Evolutionary conservation across 1,284 basidiomycete species (phyloP), one percentile per base, ranked within the genome.

Genomic region (Ganoderma boninense): DNA sequence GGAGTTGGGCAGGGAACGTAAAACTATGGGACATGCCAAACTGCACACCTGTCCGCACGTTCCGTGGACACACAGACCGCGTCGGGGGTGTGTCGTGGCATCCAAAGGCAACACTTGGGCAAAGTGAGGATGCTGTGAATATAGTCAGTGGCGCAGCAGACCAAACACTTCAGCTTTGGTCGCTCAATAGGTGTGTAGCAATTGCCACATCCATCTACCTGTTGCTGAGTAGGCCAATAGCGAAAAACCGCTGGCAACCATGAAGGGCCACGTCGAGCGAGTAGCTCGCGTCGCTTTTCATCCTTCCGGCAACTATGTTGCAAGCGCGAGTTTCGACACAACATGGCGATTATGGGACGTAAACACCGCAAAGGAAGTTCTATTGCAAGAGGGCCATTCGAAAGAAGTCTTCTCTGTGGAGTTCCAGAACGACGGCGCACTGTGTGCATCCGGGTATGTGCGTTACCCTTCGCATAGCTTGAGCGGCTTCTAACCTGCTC

Each of bases 321-420:
- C 94, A 0, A 97, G 96, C 71, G 97, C 97, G 0, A 96, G 96
- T 69, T 99, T 97, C 77, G 98, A 99, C 81, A 98, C 96, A 4
- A 96, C 97, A n/a, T 99, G 98, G 97, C 86, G 98, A 52, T 82
- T 99, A 62, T 99, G 98, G 98, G 97, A 99, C 80, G 92, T 96
- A 2, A 86, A 87, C 60, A 94, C 90, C 1, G 84, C 90, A 1
- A 89, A 91, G 77, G 97, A 98, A 77, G 82, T 99, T 3, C 84
- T 98, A 26, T 81, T 96, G 2, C 98, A 99, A 82, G 97, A 99
- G 80, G 98, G 98, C 0, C 98, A 99, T 79, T 97, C 96, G 20
- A 97, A 97, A 79, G 97, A 98, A 80, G 97, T 99, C 0, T 99
- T 98, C 79, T 87, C 96, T 1, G 88, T 99, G 23, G 96, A 97